phyloP scores from a whole-genome alignment of 306 rosid species.

The Clitoria ternatea region DNA sequence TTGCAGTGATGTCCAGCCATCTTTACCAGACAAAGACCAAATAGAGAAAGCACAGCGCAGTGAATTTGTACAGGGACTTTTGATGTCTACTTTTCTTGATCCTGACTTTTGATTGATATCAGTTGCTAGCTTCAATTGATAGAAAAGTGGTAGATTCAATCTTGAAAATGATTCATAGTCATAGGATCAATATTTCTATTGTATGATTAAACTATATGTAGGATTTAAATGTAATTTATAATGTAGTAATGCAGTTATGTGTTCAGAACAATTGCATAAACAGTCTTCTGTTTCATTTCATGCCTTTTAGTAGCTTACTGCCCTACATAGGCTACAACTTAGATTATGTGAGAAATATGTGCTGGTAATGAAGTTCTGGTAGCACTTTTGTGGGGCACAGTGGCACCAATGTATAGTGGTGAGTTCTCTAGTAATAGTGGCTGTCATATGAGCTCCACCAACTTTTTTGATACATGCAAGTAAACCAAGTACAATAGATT shows the following conservation, averaged over 20 bases:
- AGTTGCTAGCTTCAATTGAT: background rate
- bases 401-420: too few relatives aligned
- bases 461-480: background rate
- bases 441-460: background rate
- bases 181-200: constrained; percentile 8
- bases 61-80: constrained; percentile 55
- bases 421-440: background rate
- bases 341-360: background rate
- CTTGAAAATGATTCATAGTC: constrained; percentile 15
- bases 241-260: constrained; percentile 7
- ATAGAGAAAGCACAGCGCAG: constrained; percentile 50
- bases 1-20: constrained; percentile 42
- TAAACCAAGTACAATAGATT: too few relatives aligned
- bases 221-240: constrained; percentile 25
- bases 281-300: background rate
- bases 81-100: constrained; percentile 51
- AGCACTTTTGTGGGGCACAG: too few relatives aligned
- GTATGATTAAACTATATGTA: constrained; percentile 15
- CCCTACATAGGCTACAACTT: background rate
- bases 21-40: constrained; percentile 51
- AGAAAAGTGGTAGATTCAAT: background rate
- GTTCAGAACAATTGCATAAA: background rate
- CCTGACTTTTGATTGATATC: constrained; percentile 38
- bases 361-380: background rate
- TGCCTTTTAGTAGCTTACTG: background rate